Conservation (phyloP, 2,329 filamentous ascomycete species). For the Fusarium succisae region DNA sequence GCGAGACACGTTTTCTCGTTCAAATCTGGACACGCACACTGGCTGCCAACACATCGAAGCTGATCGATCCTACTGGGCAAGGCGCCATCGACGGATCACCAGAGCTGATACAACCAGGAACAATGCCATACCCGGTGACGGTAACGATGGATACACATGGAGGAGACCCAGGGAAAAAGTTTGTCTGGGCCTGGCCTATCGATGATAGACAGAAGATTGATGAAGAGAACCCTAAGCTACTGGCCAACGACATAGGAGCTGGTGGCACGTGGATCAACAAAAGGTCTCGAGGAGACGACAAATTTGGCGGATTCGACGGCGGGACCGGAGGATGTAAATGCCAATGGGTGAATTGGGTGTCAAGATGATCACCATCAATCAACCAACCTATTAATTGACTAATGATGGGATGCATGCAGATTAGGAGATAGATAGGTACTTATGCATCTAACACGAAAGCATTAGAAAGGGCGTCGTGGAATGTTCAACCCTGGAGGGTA, state of each 20-base stretch:
- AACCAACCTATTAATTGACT: slow-evolving; percentile 12
- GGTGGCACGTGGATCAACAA: slow-evolving; percentile 65
- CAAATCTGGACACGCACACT: slow-evolving; percentile 69
- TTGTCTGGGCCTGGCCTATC: slow-evolving; percentile 63
- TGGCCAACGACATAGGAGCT: slow-evolving; percentile 60
- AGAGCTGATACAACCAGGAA: slow-evolving; percentile 59
- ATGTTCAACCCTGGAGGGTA: slow-evolving; percentile 1
- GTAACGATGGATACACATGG: slow-evolving; percentile 71
- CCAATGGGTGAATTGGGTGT: slow-evolving; percentile 65
- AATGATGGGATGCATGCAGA: slow-evolving; percentile 9
- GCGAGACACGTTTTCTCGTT: slow-evolving; percentile 69
- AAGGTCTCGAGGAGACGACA: slow-evolving; percentile 53
- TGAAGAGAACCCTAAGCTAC: slow-evolving; percentile 53
- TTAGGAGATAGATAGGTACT: background rate
- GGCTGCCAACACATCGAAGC: slow-evolving; percentile 55
- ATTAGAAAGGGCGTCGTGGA: slow-evolving; percentile 22
- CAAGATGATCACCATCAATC: background rate
- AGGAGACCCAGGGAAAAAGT: slow-evolving; percentile 62
- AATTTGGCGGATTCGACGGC: slow-evolving; percentile 69
- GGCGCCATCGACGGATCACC: slow-evolving; percentile 40
- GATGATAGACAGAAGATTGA: slow-evolving; percentile 57
- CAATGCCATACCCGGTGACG: slow-evolving; percentile 72
- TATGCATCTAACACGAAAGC: slow-evolving; percentile 25
- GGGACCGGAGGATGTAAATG: slow-evolving; percentile 71
- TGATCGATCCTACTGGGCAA: slow-evolving; percentile 44